A percentile compares a stretch with the other conserved stretches of the same genome.
These are phyloP conservation scores for Colletotrichum noveboracense DNA, from an alignment of 2,329 filamentous ascomycete species.

Conservation along the genomic window DNA sequence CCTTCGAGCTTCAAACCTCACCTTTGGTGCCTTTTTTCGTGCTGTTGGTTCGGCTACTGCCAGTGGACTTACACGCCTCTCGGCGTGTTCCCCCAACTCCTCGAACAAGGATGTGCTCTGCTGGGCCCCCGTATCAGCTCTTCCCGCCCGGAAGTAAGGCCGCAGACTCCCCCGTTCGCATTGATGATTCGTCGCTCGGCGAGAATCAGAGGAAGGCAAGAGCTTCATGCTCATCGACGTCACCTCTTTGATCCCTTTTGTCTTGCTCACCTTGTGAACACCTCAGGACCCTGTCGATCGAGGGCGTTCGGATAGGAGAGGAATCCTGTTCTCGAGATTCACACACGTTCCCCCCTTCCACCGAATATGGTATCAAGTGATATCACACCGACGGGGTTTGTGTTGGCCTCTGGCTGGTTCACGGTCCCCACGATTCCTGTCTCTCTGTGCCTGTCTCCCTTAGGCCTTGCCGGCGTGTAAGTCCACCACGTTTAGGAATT, in stretches of 20 bases:
- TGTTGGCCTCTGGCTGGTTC: neutral
- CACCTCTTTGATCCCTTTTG: neutral
- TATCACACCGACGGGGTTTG: conserved; percentile 16
- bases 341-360: neutral
- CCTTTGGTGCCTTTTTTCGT: neutral
- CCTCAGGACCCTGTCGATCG: neutral
- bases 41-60: neutral
- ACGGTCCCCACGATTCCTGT: neutral
- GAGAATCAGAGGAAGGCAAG: neutral
- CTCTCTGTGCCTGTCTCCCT: neutral
- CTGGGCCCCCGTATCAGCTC: neutral
- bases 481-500: neutral
- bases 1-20: neutral
- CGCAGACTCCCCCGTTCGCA: neutral
- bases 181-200: neutral
- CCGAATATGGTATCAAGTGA: conserved; percentile 3
- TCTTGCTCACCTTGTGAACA: neutral
- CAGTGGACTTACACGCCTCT: neutral
- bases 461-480: neutral
- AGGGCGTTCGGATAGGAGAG: neutral
- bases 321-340: neutral
- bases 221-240: neutral
- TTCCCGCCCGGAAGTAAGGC: neutral
- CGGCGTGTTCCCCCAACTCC: neutral
- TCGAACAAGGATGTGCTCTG: neutral